phyloP scores from a whole-genome alignment of 352 stramenopile genomes.

The Phytophthora crassamura region DNA sequence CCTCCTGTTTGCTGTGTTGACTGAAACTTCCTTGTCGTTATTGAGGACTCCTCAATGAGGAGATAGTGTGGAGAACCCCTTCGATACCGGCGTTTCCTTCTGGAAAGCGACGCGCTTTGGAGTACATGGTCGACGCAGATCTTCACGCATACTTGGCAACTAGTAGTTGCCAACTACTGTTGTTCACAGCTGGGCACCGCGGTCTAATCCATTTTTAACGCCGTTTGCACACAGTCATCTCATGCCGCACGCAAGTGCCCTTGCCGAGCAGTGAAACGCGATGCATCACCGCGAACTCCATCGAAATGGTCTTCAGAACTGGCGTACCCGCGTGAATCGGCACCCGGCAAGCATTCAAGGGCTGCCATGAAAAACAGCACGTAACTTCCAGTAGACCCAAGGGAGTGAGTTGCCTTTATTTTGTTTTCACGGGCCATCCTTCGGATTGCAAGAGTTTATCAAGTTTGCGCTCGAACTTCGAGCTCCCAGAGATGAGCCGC shows the following conservation, averaged over 20 bases:
- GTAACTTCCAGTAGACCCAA: conserved; percentile 1
- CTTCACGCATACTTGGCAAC: too few relatives aligned
- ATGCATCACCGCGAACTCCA: conserved; percentile 14
- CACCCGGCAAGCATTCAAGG: background rate
- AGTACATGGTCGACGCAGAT: background rate
- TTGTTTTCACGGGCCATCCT: too few relatives aligned
- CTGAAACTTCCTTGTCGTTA: conserved; percentile 1
- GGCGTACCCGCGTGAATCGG: conserved; percentile 10
- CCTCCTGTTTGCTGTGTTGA: background rate
- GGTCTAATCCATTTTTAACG: conserved; percentile 5
- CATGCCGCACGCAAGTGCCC: conserved; percentile 28
- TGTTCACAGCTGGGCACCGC: background rate
- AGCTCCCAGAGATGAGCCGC: background rate
- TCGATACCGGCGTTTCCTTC: too few relatives aligned
- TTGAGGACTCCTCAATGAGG: background rate
- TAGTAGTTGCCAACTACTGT: background rate
- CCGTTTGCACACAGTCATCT: background rate
- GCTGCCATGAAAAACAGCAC: background rate
- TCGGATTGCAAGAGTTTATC: too few relatives aligned
- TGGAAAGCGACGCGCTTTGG: background rate
- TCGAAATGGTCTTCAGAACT: conserved; percentile 17
- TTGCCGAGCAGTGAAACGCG: conserved; percentile 16
- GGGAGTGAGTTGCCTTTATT: too few relatives aligned
- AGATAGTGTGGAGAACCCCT: too few relatives aligned
- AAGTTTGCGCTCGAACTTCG: too few relatives aligned